Evolutionary conservation across 345 rosid genomes (phyloP).

Genomic region (Lepidium didymum): DNA sequence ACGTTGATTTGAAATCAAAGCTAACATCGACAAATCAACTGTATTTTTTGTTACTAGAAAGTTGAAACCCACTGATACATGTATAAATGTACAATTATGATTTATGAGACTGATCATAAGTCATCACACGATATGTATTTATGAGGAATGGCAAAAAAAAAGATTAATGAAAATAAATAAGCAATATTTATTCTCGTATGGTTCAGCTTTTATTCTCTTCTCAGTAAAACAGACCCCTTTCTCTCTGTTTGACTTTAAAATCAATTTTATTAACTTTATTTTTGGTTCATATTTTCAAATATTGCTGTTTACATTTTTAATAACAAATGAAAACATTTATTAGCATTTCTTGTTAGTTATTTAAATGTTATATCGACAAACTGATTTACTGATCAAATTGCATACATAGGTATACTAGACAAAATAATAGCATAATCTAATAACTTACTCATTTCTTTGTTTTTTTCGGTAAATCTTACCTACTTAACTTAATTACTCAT

Average conservation of each 20-base stretch:
- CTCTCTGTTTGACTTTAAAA: conserved; percentile 1
- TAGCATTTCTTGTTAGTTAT: no score
- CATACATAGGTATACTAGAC: no score
- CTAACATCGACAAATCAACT: conserved; percentile 5
- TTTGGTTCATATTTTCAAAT: no score
- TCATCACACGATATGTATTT: conserved; percentile 15
- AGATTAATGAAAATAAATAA: background rate
- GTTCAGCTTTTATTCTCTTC: conserved; percentile 25
- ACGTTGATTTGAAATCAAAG: conserved; percentile 15
- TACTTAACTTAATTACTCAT: no score
- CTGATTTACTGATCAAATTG: no score
- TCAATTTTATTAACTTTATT: background rate
- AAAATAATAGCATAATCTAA: no score
- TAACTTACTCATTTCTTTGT: no score
- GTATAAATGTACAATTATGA: conserved; percentile 7
- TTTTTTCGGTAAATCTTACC: no score
- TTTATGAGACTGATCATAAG: conserved; percentile 22
- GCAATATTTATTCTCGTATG: conserved; percentile 32
- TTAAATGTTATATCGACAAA: no score
- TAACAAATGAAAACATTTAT: no score
- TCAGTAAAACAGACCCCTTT: conserved; percentile 9
- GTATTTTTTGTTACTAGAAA: background rate
- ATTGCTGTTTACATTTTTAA: no score
- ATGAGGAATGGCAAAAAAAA: conserved; percentile 20
- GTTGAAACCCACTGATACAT: background rate